Percentiles rank a stretch among this genome's conserved stretches.
Evolutionary conservation across 2,329 filamentous ascomycete species (phyloP).

Genomic region (Grosmannia clavigera): DNA sequence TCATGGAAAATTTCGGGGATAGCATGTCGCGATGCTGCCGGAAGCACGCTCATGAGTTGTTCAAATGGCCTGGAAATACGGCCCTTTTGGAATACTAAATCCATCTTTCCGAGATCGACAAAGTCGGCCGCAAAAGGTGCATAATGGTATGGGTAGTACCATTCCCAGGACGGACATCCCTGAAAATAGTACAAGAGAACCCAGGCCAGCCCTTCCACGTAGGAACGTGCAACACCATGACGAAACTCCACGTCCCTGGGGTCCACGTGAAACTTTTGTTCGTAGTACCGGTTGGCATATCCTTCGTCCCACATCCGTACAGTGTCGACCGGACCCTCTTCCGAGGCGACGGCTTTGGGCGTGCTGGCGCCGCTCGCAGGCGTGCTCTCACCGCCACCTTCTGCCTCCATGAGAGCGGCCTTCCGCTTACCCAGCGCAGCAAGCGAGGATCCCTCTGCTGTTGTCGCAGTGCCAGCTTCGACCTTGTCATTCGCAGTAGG

Average conservation of each 20-base stretch:
- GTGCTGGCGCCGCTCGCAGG: constrained; percentile 35
- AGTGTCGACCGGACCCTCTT: constrained; percentile 61
- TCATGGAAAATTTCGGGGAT: constrained; percentile 80
- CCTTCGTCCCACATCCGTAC: constrained; percentile 91
- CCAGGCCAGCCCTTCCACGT: constrained; percentile 91
- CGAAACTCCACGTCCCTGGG: constrained; percentile 75
- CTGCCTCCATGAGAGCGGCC: constrained; percentile 59
- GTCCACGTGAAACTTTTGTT: constrained; percentile 85
- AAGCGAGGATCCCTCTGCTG: constrained; percentile 8
- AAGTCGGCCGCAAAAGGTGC: constrained; percentile 96
- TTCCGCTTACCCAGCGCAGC: constrained; percentile 54
- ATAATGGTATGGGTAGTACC: constrained; percentile 98
- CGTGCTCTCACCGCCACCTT: constrained; percentile 55
- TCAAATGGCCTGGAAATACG: constrained; percentile 84
- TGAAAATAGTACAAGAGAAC: constrained; percentile 96
- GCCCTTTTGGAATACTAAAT: constrained; percentile 73
- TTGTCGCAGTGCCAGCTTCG: neutral
- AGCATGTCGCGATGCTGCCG: constrained; percentile 82
- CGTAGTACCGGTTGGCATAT: constrained; percentile 91
- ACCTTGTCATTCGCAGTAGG: neutral
- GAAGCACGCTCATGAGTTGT: constrained; percentile 95
- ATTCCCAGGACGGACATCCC: constrained; percentile 95
- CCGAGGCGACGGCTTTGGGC: constrained; percentile 33
- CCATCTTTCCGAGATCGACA: constrained; percentile 65
- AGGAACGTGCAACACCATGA: constrained; percentile 77